Evolutionary conservation across 495 filamentous ascomycete genomes (phyloP).

Genomic region (Talaromyces liani): DNA sequence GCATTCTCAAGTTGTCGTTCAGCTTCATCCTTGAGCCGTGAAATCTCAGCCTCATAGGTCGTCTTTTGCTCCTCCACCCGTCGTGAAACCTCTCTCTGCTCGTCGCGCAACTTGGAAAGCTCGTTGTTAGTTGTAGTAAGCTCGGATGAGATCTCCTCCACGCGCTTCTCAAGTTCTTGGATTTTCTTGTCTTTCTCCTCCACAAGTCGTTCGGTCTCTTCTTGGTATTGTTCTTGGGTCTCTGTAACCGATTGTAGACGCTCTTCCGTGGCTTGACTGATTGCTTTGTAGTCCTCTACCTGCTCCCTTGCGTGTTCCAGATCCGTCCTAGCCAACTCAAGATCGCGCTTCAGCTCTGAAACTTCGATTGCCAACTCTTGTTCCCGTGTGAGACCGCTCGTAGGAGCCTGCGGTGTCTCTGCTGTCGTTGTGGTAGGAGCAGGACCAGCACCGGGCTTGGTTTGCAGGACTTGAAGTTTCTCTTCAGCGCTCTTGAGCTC

Average conservation of each 20-base stretch:
- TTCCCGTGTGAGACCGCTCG: constrained; percentile 57
- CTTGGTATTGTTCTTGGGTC: constrained; percentile 74
- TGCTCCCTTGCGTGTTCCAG: constrained; percentile 71
- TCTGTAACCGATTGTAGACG: constrained; percentile 72
- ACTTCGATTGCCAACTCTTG: constrained; percentile 79
- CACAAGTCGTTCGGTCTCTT: constrained; percentile 70
- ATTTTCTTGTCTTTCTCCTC: constrained; percentile 69
- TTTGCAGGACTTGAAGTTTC: constrained; percentile 67
- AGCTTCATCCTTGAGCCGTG: constrained; percentile 77
- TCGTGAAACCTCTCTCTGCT: constrained; percentile 65
- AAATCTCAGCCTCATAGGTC: constrained; percentile 63
- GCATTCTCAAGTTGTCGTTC: constrained; percentile 69
- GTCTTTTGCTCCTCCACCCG: constrained; percentile 74
- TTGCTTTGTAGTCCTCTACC: constrained; percentile 80
- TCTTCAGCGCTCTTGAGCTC: constrained; percentile 86
- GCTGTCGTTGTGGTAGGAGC: constrained; percentile 17
- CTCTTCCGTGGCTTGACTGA: constrained; percentile 83
- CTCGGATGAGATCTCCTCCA: constrained; percentile 76
- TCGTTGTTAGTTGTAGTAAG: constrained; percentile 72
- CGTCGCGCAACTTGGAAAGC: constrained; percentile 66
- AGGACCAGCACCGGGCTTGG: constrained; percentile 54
- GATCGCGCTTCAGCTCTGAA: constrained; percentile 71
- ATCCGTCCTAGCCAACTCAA: constrained; percentile 68
- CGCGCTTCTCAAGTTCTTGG: constrained; percentile 67
- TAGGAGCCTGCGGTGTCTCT: constrained; percentile 27